A percentile compares a stretch with the other conserved stretches of the same genome.
These are phyloP conservation scores for Tribonema minus DNA, from an alignment of 108 stramenopile species.

Conservation along the genomic window DNA sequence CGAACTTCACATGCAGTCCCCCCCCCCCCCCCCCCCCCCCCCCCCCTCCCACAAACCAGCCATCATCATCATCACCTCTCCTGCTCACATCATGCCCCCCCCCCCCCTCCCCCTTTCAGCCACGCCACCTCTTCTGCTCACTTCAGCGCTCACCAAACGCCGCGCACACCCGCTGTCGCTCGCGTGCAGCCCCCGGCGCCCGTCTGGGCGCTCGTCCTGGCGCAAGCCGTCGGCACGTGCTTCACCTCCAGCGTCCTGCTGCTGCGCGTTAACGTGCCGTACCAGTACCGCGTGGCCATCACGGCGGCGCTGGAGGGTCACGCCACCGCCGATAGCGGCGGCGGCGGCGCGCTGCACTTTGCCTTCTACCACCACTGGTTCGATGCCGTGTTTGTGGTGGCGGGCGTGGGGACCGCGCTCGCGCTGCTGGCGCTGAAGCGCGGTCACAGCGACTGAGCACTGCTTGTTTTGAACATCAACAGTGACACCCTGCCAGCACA, in stretches of 20 bases:
- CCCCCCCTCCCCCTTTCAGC: not conserved
- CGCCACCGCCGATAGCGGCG: not conserved
- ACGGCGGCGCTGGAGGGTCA: constrained; percentile 12
- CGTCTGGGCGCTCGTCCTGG: not conserved
- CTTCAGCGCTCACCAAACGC: not conserved
- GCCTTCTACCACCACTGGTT: constrained; percentile 28
- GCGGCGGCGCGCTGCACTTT: not conserved
- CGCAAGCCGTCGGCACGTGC: constrained; percentile 12
- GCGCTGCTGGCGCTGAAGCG: constrained; percentile 1
- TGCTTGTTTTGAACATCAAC: too few species aligned
- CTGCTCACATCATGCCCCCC: not conserved
- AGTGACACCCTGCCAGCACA: too few species aligned
- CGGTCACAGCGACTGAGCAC: too few species aligned
- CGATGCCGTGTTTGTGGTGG: constrained; percentile 12
- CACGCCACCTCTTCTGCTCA: not conserved
- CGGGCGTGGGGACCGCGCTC: constrained; percentile 14
- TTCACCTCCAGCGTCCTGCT: constrained; percentile 33
- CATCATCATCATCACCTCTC: too few species aligned
- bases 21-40: too few species aligned
- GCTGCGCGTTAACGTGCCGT: constrained; percentile 20
- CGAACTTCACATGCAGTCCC: too few species aligned
- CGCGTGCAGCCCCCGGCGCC: not conserved
- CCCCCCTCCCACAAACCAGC: too few species aligned
- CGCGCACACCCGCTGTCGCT: not conserved
- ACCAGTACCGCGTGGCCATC: constrained; percentile 14